A percentile compares a stretch with the other conserved stretches of the same genome.
Evolutionary conservation across 2,329 filamentous ascomycete genomes (phyloP).

Genomic region (Scedosporium aurantiacum): DNA sequence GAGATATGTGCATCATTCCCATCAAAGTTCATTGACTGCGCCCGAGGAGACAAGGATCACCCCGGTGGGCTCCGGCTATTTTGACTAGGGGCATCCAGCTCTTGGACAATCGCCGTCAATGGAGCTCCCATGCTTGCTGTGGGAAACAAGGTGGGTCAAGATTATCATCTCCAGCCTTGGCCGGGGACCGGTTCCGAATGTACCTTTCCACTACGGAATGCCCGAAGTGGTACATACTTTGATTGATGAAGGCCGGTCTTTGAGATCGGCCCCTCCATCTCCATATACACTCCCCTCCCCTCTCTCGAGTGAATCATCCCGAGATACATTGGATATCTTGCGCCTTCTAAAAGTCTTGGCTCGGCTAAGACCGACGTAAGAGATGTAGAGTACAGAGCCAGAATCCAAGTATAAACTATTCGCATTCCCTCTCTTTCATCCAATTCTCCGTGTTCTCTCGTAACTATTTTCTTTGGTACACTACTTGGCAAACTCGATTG

Average conservation of each 20-base stretch:
- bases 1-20: too few species aligned
- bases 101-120: neutral
- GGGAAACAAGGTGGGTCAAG: neutral
- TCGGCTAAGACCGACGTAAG: slow-evolving; percentile 3
- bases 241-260: neutral
- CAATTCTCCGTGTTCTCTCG: neutral
- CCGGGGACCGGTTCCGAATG: too few species aligned
- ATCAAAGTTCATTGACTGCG: too few species aligned
- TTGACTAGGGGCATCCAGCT: neutral
- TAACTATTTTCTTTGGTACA: neutral
- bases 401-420: neutral
- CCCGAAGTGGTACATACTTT: too few species aligned
- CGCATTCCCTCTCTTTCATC: neutral
- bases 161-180: neutral
- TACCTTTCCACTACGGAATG: too few species aligned
- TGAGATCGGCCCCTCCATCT: neutral
- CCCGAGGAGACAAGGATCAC: too few species aligned
- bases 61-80: neutral
- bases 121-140: neutral
- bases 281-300: neutral
- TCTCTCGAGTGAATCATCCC: neutral
- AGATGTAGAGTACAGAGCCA: neutral
- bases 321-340: slow-evolving; percentile 1
- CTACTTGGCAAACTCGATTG: neutral
- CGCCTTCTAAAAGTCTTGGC: neutral